Percentiles rank a stretch among this genome's conserved stretches.
Conservation (phyloP, 2,329 filamentous ascomycete genomes). For the Leptosphaerulina australis region DNA sequence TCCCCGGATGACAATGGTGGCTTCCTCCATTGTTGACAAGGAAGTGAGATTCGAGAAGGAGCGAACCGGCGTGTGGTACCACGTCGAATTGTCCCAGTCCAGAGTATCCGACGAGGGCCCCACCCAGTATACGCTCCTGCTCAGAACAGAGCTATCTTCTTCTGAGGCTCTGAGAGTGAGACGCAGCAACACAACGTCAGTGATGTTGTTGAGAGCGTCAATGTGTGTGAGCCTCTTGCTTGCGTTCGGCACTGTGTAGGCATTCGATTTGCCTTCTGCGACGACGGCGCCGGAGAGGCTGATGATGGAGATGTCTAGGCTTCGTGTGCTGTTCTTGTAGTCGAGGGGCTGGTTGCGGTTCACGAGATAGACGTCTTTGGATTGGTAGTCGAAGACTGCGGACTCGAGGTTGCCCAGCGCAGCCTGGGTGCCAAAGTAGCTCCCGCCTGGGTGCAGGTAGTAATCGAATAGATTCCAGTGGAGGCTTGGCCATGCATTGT, state of each 20-base stretch:
- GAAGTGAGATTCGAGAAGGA: slow-evolving; percentile 57
- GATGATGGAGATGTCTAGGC: slow-evolving; percentile 58
- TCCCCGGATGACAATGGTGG: slow-evolving; percentile 12
- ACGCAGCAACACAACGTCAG: slow-evolving; percentile 58
- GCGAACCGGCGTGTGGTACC: slow-evolving; percentile 64
- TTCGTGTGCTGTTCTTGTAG: slow-evolving; percentile 46
- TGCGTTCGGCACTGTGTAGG: slow-evolving; percentile 54
- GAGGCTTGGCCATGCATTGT: slow-evolving; percentile 67
- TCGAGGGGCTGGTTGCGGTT: slow-evolving; percentile 57
- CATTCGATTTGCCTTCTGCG: background rate
- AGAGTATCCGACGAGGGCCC: slow-evolving; percentile 55
- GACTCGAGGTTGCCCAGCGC: slow-evolving; percentile 56
- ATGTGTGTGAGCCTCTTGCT: slow-evolving; percentile 15
- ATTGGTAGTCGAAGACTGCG: slow-evolving; percentile 61
- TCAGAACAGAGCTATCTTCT: slow-evolving; percentile 47
- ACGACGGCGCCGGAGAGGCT: slow-evolving; percentile 51
- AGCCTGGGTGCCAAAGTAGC: slow-evolving; percentile 65
- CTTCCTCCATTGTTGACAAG: slow-evolving; percentile 43
- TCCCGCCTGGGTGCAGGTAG: slow-evolving; percentile 63
- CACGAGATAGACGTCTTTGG: slow-evolving; percentile 57
- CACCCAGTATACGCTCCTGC: slow-evolving; percentile 68
- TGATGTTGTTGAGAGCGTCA: slow-evolving; percentile 40
- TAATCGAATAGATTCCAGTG: slow-evolving; percentile 71
- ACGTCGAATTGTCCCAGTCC: slow-evolving; percentile 63
- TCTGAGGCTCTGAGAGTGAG: slow-evolving; percentile 51